A percentile compares a stretch with the other conserved stretches of the same genome.
phyloP scores from a whole-genome alignment of 192 early-diverging fungal genomes.

The Linderina pennispora region DNA sequence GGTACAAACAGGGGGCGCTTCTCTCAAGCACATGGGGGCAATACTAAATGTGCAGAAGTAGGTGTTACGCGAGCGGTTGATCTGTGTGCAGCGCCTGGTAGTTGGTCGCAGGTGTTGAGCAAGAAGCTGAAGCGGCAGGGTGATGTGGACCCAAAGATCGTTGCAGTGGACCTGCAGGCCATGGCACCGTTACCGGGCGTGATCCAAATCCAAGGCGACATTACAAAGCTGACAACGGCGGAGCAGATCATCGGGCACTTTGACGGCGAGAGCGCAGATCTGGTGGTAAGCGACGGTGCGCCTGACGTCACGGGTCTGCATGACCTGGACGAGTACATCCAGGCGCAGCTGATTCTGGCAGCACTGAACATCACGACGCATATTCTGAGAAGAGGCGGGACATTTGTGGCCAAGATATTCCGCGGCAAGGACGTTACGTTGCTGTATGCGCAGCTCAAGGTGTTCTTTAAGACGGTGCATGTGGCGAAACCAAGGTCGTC shows the following conservation, averaged over 20 bases:
- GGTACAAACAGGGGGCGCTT: constrained; percentile 3
- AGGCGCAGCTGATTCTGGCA: constrained; percentile 91
- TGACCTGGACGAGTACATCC: constrained; percentile 99
- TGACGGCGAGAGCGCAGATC: constrained; percentile 80
- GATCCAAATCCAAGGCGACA: constrained; percentile 95
- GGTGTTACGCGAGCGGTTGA: constrained; percentile 88
- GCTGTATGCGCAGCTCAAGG: constrained; percentile 83
- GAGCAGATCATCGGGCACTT: constrained; percentile 88
- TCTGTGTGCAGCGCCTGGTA: constrained; percentile 95
- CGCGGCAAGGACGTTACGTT: constrained; percentile 91
- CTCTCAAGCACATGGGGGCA: too few relatives aligned
- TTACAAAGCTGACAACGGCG: constrained; percentile 90
- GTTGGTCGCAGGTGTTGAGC: constrained; percentile 92
- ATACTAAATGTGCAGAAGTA: constrained; percentile 1
- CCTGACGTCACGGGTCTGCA: constrained; percentile 96
- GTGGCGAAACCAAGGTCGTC: constrained; percentile 91
- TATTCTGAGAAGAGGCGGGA: constrained; percentile 82
- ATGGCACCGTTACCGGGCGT: constrained; percentile 95
- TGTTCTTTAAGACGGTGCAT: constrained; percentile 88
- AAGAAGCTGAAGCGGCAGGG: constrained; percentile 52
- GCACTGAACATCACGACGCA: constrained; percentile 97
- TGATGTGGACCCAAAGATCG: constrained; percentile 65
- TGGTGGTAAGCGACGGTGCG: constrained; percentile 95
- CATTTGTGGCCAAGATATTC: constrained; percentile 98
- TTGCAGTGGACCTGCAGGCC: constrained; percentile 92